These are phyloP conservation scores for Syncephalastrum contaminatum DNA, from an alignment of 371 early-diverging fungal genomes.

Conservation along the genomic window DNA sequence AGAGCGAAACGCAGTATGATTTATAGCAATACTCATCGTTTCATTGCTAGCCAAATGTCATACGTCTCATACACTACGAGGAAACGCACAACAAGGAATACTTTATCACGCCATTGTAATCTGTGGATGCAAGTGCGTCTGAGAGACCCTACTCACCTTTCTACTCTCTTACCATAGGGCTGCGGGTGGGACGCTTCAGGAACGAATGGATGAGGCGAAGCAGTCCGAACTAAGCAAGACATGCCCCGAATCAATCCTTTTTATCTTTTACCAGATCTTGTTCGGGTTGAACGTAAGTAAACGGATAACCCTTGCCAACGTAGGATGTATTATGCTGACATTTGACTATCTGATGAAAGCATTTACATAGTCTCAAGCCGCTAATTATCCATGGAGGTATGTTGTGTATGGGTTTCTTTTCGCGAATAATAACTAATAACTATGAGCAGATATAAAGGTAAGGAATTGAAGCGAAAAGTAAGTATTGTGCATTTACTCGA, in stretches of 20 bases:
- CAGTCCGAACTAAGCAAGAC: not conserved
- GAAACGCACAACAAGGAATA: not conserved
- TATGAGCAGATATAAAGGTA: constrained; percentile 11
- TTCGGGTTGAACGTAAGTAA: constrained; percentile 5
- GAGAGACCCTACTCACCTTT: not conserved
- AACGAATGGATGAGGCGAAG: not conserved
- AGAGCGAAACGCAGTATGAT: not conserved
- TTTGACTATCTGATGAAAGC: not conserved
- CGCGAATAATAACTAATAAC: not conserved
- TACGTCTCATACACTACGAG: not conserved
- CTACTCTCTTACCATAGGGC: constrained; percentile 2
- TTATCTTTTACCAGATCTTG: constrained; percentile 7
- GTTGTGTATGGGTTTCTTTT: not conserved
- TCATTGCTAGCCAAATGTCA: not conserved
- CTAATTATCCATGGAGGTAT: constrained; percentile 6
- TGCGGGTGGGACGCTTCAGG: not conserved
- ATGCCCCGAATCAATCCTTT: not conserved
- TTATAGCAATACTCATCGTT: not conserved
- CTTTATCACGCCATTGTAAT: constrained; percentile 11
- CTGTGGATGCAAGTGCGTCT: too few species aligned
- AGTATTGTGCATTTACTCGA: not conserved
- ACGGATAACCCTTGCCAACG: not conserved
- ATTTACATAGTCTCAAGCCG: not conserved
- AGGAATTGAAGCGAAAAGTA: not conserved
- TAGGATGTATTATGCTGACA: too few species aligned